Percentiles rank a stretch among this genome's conserved stretches.
These are phyloP conservation scores for Arabidopsis lyrata DNA, from an alignment of 441 rosid species.

Conservation along the genomic window DNA sequence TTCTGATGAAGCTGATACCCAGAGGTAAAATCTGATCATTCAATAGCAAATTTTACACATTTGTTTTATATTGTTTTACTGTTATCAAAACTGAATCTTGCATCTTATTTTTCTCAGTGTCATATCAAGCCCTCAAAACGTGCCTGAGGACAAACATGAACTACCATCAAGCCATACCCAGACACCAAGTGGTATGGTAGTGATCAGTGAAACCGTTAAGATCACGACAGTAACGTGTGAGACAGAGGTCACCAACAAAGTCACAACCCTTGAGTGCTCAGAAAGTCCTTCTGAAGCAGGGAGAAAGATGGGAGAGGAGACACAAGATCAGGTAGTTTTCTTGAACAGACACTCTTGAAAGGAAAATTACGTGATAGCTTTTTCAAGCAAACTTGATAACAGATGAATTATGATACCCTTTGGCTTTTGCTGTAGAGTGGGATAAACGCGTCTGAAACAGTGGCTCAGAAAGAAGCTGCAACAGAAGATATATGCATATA, in stretches of 20 bases:
- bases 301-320: slow-evolving; percentile 33
- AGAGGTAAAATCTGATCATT: slow-evolving; percentile 45
- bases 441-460: slow-evolving; percentile 14
- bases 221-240: slow-evolving; percentile 43
- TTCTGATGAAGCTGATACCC: slow-evolving; percentile 46
- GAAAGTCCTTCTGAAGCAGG: slow-evolving; percentile 35
- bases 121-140: slow-evolving; percentile 45
- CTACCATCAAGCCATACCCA: slow-evolving; percentile 43
- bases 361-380: neutral
- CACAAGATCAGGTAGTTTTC: slow-evolving; percentile 31
- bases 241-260: slow-evolving; percentile 41
- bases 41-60: neutral
- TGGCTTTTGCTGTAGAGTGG: slow-evolving; percentile 17
- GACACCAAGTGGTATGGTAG: slow-evolving; percentile 40
- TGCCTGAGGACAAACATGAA: slow-evolving; percentile 49
- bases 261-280: slow-evolving; percentile 36
- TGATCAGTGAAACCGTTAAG: slow-evolving; percentile 42
- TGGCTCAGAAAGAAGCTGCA: slow-evolving; percentile 1
- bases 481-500: slow-evolving; percentile 29
- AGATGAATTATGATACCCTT: neutral
- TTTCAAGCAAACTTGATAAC: slow-evolving; percentile 1
- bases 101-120: slow-evolving; percentile 45
- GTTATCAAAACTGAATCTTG: neutral
- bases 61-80: neutral
- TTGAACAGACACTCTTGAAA: neutral